A percentile compares a stretch with the other conserved stretches of the same genome.
Conservation (phyloP, 257 asterid genomes). For the Nicotiana obtusifolia region DNA sequence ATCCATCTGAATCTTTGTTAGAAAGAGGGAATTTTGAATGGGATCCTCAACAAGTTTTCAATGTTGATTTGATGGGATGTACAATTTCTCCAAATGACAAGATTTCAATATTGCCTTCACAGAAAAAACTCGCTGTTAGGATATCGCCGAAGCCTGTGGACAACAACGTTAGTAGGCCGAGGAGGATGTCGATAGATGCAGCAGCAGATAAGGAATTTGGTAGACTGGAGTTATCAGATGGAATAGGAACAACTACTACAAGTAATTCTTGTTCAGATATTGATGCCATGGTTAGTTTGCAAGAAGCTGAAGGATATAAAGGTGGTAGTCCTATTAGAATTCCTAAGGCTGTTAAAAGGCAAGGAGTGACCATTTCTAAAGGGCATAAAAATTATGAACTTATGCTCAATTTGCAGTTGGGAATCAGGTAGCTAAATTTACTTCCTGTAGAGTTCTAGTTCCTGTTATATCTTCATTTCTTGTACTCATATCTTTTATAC, state of each 20-base stretch:
- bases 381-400: conserved; percentile 69
- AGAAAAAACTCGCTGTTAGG: conserved; percentile 72
- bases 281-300: conserved; percentile 7
- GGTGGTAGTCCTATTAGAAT: conserved; percentile 42
- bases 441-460: not conserved
- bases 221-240: conserved; percentile 56
- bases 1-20: conserved; percentile 52
- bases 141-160: conserved; percentile 32
- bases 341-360: conserved; percentile 56
- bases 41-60: conserved; percentile 69
- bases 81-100: conserved; percentile 52
- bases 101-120: conserved; percentile 73
- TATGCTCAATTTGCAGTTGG: conserved; percentile 70
- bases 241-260: conserved; percentile 40
- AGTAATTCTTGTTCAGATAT: conserved; percentile 9
- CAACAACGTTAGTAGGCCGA: conserved; percentile 28
- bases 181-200: conserved; percentile 78
- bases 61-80: conserved; percentile 52
- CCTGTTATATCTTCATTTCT: not conserved
- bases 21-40: conserved; percentile 54
- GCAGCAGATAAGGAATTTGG: conserved; percentile 56
- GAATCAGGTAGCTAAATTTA: conserved; percentile 41
- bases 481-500: not conserved
- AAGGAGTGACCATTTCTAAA: conserved; percentile 59
- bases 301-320: not conserved